Evolutionary conservation across 768 basidiomycete species (phyloP), one percentile per base, ranked within the genome.

Genomic region (Lactifluus piperatus): DNA sequence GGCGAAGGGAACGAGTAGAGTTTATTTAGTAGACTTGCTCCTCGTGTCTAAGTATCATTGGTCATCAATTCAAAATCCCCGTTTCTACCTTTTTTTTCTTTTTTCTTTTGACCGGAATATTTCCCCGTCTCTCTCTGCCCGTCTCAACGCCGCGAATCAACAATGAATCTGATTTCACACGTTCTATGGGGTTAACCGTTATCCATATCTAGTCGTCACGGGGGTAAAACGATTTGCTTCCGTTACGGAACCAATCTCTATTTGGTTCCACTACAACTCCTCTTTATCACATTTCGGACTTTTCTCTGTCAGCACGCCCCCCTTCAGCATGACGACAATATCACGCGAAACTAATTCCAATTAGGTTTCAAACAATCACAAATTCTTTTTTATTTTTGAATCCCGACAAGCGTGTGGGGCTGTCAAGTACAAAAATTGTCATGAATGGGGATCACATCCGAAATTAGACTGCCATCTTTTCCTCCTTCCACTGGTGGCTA

Each of bases 11-110:
- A n/a, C n/a, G n/a, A n/a, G n/a, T n/a, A n/a, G n/a, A n/a, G n/a
- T n/a, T n/a, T 22, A 43, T 20, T 16, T 18, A 22, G 5, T 18
- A 11, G 34, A 14, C 11, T 45, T 46, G 3, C 34, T 29, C 26
- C 48, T 43, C 34, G 56, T 52, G 44, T 51, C 56, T 32, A 14
- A 9, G 10, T 26, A 22, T 43, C 16, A 57, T 57, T 57, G 56
- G 49, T 50, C 14, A 8, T 11, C 34, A 34, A 34, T 30, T 30
- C 30, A 30, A 30, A 30, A 30, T 8, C 30, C n/a, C n/a, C n/a
- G n/a, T n/a, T n/a, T n/a, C 30, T 6, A 32, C 30, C 11, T 32
- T 30, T 32, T 10, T 32, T 32, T 10, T 7, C 30, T 32, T 34
- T 20, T 13, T 3, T 16, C 56, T 49, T 24, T 36, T 26, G 30